Evolutionary conservation across 2,329 filamentous ascomycete genomes (phyloP).

Genomic region (Sodiomyces alkalinus): DNA sequence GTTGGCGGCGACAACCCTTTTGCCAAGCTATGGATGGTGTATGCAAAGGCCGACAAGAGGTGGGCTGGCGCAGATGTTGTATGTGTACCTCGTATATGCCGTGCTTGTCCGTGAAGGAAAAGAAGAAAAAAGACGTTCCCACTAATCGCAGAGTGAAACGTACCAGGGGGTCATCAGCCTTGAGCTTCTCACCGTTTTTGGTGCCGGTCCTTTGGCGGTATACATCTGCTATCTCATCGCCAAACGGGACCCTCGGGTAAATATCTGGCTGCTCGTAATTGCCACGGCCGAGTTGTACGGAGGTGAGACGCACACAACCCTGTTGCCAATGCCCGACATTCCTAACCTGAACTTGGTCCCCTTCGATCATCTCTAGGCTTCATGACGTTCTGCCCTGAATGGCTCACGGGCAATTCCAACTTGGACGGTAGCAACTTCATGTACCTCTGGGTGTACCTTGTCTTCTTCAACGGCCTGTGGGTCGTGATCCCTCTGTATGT

Average conservation of each 20-base stretch:
- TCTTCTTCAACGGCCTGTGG: constrained; percentile 57
- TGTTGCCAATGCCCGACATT: background rate
- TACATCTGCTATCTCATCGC: constrained; percentile 46
- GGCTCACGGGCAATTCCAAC: constrained; percentile 46
- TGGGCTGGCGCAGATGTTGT: constrained; percentile 50
- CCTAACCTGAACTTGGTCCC: background rate
- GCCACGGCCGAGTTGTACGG: constrained; percentile 54
- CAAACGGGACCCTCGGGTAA: constrained; percentile 35
- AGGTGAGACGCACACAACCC: constrained; percentile 20
- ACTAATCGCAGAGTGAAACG: background rate
- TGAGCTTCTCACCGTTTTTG: constrained; percentile 49
- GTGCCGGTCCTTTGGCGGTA: constrained; percentile 43
- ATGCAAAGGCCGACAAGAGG: constrained; percentile 45
- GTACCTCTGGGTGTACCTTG: constrained; percentile 51
- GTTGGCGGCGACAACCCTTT: constrained; percentile 36
- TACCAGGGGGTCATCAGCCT: constrained; percentile 41
- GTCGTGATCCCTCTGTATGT: constrained; percentile 47
- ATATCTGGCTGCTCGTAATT: constrained; percentile 48
- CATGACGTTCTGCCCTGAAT: constrained; percentile 59
- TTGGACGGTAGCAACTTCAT: constrained; percentile 52
- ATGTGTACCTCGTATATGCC: constrained; percentile 12
- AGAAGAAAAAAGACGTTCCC: no score
- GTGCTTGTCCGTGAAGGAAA: no score
- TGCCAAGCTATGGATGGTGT: constrained; percentile 54
- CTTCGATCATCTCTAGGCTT: no score